These are phyloP conservation scores for Populus nigra DNA, from an alignment of 345 rosid species.

Conservation along the genomic window DNA sequence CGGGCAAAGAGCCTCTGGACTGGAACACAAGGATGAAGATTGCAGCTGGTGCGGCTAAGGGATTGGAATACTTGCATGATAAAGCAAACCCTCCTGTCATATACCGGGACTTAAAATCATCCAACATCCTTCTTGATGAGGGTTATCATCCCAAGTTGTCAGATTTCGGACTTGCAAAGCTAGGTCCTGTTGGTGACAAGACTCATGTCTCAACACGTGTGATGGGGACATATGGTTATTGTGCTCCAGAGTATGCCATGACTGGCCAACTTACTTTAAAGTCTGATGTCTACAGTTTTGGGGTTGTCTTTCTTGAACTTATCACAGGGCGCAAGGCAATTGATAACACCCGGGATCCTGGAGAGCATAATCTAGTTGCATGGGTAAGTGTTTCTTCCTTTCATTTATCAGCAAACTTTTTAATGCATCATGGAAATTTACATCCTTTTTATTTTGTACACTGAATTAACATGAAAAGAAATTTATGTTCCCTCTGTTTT, in stretches of 20 bases:
- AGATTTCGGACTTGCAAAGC: constrained; percentile 92
- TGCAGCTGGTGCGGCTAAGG: constrained; percentile 99
- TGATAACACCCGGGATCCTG: constrained; percentile 69
- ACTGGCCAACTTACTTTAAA: constrained; percentile 95
- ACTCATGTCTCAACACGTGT: constrained; percentile 98
- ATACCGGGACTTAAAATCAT: constrained; percentile 89
- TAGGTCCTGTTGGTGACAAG: constrained; percentile 98
- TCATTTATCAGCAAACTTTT: not conserved
- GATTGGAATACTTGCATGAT: constrained; percentile 93
- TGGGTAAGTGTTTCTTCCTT: constrained; percentile 58
- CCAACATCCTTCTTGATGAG: constrained; percentile 91
- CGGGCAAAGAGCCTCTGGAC: constrained; percentile 75
- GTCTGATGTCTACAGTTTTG: constrained; percentile 96
- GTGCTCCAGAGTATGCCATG: constrained; percentile 99
- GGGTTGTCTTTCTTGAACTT: constrained; percentile 95
- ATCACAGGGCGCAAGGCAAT: constrained; percentile 98
- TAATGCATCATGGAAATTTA: not conserved
- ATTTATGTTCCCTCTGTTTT: constrained; percentile 8
- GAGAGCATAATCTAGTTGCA: constrained; percentile 95
- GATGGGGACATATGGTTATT: constrained; percentile 99
- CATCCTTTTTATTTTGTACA: not conserved
- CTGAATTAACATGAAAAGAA: constrained; percentile 16
- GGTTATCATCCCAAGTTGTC: constrained; percentile 91
- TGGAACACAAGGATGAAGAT: constrained; percentile 98
- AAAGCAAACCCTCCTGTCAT: constrained; percentile 97